phyloP scores from a whole-genome alignment of 2,329 filamentous ascomycete genomes.

The Phaeosphaeria sp. region DNA sequence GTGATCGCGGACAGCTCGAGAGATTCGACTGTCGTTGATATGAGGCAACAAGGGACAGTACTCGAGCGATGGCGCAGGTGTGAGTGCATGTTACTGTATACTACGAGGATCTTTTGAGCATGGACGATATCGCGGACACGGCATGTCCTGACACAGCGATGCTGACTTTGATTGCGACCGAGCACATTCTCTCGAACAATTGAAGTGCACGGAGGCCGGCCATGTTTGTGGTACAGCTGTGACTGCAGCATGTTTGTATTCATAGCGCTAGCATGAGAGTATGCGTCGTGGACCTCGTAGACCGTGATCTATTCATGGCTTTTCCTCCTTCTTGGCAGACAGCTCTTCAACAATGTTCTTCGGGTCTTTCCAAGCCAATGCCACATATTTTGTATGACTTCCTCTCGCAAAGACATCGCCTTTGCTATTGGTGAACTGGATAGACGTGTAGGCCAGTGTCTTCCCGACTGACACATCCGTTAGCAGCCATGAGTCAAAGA shows the following conservation, averaged over 20 bases:
- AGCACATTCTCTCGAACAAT: no score
- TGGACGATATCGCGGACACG: neutral
- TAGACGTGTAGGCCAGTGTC: slow-evolving; percentile 68
- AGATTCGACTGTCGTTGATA: no score
- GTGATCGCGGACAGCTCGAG: neutral
- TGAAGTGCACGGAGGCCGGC: no score
- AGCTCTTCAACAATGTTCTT: slow-evolving; percentile 68
- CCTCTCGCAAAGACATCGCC: slow-evolving; percentile 68
- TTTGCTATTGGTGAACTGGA: slow-evolving; percentile 66
- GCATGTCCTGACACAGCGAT: neutral
- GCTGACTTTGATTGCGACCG: no score
- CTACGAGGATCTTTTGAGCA: neutral
- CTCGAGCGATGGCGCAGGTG: no score
- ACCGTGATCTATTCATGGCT: slow-evolving; percentile 16
- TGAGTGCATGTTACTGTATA: neutral
- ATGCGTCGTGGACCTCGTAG: neutral
- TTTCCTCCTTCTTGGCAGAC: slow-evolving; percentile 42
- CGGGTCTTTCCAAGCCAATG: slow-evolving; percentile 67
- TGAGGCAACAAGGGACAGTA: no score
- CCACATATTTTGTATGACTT: slow-evolving; percentile 72
- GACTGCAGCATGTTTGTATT: slow-evolving; percentile 7
- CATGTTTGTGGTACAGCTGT: neutral
- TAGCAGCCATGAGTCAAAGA: neutral
- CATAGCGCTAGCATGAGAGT: no score
- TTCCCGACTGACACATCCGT: slow-evolving; percentile 61